A percentile compares a stretch with the other conserved stretches of the same genome.
Evolutionary conservation across 257 asterid genomes (phyloP).

Genomic region (Buddleja alternifolia): DNA sequence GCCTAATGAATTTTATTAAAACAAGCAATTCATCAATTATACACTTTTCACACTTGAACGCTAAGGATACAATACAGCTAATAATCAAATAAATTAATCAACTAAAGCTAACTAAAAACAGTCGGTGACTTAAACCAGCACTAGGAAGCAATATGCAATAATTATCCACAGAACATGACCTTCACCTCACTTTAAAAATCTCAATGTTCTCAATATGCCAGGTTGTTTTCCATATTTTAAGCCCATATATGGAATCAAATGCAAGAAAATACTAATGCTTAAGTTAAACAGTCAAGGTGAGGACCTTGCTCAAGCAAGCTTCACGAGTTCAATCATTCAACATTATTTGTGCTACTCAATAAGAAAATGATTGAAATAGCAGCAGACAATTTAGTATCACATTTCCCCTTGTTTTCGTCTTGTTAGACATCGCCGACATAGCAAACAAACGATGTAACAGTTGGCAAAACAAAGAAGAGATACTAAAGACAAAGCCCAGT

Average conservation of each 20-base stretch:
- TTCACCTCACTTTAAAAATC: neutral
- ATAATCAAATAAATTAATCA: constrained; percentile 31
- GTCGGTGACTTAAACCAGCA: neutral
- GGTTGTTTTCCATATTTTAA: neutral
- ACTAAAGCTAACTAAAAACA: neutral
- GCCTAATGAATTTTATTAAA: constrained; percentile 53
- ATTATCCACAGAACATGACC: constrained; percentile 10
- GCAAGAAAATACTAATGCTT: neutral
- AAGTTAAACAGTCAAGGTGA: neutral
- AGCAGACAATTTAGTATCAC: neutral
- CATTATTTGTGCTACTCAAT: neutral
- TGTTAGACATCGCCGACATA: neutral
- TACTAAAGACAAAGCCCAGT: neutral
- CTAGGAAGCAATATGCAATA: constrained; percentile 2
- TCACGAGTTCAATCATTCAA: neutral
- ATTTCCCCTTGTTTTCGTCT: neutral
- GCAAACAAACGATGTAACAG: neutral
- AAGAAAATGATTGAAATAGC: neutral
- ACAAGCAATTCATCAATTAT: constrained; percentile 25
- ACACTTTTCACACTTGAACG: constrained; percentile 51
- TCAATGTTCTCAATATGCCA: neutral
- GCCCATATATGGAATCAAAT: constrained; percentile 1
- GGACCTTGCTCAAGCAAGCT: neutral
- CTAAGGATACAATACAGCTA: constrained; percentile 35
- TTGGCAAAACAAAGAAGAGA: neutral